These are phyloP conservation scores for Fistulifera pelliculosa DNA, from an alignment of 108 stramenopile genomes.

Conservation along the genomic window DNA sequence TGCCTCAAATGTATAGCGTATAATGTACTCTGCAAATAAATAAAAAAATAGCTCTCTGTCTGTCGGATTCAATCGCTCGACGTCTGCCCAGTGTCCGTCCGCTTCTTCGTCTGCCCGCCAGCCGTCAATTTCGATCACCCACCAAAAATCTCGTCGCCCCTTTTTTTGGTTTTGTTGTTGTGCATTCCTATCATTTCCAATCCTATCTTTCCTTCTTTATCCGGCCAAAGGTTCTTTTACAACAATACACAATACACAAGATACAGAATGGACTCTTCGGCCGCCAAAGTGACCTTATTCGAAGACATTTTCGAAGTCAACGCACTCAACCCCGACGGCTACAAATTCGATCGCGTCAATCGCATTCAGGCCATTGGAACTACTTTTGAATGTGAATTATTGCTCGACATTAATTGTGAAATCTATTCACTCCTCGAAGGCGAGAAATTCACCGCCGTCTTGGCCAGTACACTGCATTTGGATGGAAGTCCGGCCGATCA, in stretches of 20 bases:
- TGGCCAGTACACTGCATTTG: conserved; percentile 88
- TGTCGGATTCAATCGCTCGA: no score
- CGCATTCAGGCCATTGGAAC: conserved; percentile 85
- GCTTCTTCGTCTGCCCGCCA: no score
- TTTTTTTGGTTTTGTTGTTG: no score
- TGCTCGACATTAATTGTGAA: conserved; percentile 92
- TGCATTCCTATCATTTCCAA: no score
- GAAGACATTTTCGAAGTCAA: conserved; percentile 96
- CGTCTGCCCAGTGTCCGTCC: no score
- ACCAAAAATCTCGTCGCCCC: no score
- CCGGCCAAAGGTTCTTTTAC: no score
- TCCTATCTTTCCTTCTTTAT: no score
- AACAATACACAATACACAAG: not conserved
- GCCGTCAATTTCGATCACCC: no score
- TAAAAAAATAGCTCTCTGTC: no score
- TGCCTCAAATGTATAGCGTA: no score
- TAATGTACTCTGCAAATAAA: no score
- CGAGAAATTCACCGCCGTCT: conserved; percentile 84
- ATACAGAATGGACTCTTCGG: conserved; percentile 46
- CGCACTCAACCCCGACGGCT: conserved; percentile 90
- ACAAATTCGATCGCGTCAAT: conserved; percentile 84
- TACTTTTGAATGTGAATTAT: conserved; percentile 90
- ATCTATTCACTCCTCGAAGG: conserved; percentile 79
- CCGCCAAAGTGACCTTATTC: conserved; percentile 82
- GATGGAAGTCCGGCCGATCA: conserved; percentile 92